phyloP scores from a whole-genome alignment of 768 basidiomycete genomes.

The Hygrophoropsis aurantiaca region DNA sequence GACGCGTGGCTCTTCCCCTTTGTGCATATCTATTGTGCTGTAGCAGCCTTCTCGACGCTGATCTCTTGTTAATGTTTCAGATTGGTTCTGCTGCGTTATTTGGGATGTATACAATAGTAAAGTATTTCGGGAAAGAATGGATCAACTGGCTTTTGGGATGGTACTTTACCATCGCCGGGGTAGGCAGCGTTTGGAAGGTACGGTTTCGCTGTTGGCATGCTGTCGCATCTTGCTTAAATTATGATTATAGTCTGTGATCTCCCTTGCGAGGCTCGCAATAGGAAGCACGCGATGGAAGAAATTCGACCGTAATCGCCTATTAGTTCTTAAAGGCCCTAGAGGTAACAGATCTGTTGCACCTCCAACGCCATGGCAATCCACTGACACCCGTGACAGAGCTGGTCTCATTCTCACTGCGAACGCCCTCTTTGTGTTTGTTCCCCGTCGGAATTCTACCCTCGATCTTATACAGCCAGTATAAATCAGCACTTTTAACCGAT shows the following conservation, averaged over 20 bases:
- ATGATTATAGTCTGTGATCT: constrained; percentile 45
- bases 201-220: background rate
- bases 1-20: constrained; percentile 80
- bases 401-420: constrained; percentile 47
- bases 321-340: constrained; percentile 44
- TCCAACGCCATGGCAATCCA: constrained; percentile 7
- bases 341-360: constrained; percentile 31
- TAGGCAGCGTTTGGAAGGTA: constrained; percentile 72
- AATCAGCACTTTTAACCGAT: constrained; percentile 76
- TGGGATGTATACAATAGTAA: constrained; percentile 68
- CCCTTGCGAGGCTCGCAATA: constrained; percentile 46
- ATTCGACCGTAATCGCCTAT: constrained; percentile 47
- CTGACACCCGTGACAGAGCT: constrained; percentile 29
- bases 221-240: background rate
- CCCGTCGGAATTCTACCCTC: constrained; percentile 67
- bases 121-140: constrained; percentile 77
- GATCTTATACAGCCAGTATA: constrained; percentile 58
- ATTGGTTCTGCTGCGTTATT: constrained; percentile 70
- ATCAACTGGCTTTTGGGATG: constrained; percentile 78
- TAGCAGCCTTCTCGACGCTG: background rate
- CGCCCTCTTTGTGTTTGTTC: constrained; percentile 54
- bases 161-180: constrained; percentile 69
- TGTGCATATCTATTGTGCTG: constrained; percentile 40
- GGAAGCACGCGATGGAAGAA: constrained; percentile 58
- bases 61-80: constrained; percentile 33